phyloP scores from a whole-genome alignment of 2,329 filamentous ascomycete genomes.

The Aspergillus brasiliensis region DNA sequence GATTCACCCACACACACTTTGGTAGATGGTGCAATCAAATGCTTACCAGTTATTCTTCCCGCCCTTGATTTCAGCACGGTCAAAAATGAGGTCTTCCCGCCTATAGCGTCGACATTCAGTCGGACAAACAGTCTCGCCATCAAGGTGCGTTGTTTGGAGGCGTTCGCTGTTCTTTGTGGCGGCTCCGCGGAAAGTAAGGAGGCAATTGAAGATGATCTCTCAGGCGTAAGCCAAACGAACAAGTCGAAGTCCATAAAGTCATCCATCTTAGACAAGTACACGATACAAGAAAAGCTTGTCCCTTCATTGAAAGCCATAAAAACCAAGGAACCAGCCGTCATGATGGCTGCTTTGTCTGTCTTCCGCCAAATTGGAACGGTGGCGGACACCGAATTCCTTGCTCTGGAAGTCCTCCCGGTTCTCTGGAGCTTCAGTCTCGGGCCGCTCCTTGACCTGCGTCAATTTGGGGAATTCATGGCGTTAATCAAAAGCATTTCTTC shows the following conservation, averaged over 20 bases:
- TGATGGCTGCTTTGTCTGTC: constrained; percentile 88
- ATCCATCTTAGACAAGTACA: constrained; percentile 92
- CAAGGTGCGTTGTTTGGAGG: constrained; percentile 88
- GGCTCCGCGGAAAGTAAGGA: constrained; percentile 59
- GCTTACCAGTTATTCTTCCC: constrained; percentile 76
- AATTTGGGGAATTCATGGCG: constrained; percentile 88
- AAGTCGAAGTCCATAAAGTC: constrained; percentile 66
- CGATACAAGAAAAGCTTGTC: constrained; percentile 95
- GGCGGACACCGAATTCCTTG: constrained; percentile 87
- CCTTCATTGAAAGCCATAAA: constrained; percentile 90
- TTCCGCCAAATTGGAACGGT: constrained; percentile 78
- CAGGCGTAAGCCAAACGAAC: constrained; percentile 60
- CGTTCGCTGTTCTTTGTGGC: constrained; percentile 86
- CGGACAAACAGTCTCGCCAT: constrained; percentile 92
- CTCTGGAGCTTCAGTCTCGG: constrained; percentile 92
- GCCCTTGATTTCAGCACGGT: constrained; percentile 94
- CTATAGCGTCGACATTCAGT: constrained; percentile 86
- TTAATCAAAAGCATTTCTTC: constrained; percentile 79
- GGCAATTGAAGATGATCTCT: constrained; percentile 67
- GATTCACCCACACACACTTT: constrained; percentile 88
- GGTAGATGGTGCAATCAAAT: constrained; percentile 80
- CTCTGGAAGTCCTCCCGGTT: constrained; percentile 84
- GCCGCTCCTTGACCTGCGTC: constrained; percentile 80
- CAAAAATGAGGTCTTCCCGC: constrained; percentile 94
- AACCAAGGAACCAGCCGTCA: constrained; percentile 95